These are phyloP conservation scores for Exophiala bonariae DNA, from an alignment of 2,329 filamentous ascomycete species.

Conservation along the genomic window DNA sequence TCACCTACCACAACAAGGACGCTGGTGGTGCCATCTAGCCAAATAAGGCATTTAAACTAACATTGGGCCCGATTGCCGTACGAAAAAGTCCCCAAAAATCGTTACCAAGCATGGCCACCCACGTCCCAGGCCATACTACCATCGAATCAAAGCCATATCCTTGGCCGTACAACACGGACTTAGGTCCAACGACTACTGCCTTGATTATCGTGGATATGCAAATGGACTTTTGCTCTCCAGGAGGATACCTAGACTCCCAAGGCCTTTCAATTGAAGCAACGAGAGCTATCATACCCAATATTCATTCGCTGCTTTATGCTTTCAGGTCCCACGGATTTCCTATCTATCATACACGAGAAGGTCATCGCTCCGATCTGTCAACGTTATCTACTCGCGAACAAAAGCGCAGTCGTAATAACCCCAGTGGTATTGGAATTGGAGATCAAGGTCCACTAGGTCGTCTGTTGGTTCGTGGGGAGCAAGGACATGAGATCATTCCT, in stretches of 20 bases:
- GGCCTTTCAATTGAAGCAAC: conserved; percentile 44
- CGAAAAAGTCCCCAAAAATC: too few species aligned
- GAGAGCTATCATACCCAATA: conserved; percentile 41
- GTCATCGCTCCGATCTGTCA: conserved; percentile 54
- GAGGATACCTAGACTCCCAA: conserved; percentile 47
- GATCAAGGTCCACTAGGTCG: conserved; percentile 56
- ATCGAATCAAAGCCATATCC: conserved; percentile 13
- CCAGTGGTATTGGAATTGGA: conserved; percentile 52
- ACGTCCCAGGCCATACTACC: too few species aligned
- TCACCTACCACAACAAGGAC: too few species aligned
- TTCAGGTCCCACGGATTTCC: conserved; percentile 42
- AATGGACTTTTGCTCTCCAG: conserved; percentile 46
- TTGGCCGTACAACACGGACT: conserved; percentile 46
- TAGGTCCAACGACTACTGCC: conserved; percentile 46
- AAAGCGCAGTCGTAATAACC: conserved; percentile 54
- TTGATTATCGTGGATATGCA: conserved; percentile 51
- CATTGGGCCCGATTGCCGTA: too few species aligned
- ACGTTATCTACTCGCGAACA: conserved; percentile 57
- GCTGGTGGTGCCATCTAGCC: too few species aligned
- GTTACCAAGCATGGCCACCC: too few species aligned
- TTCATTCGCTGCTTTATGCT: conserved; percentile 39
- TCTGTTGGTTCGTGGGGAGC: conserved; percentile 59
- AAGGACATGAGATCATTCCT: conserved; percentile 57
- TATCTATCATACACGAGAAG: conserved; percentile 48
- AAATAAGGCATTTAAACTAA: too few species aligned